Percentiles rank a stretch among this genome's conserved stretches.
Evolutionary conservation across 768 basidiomycete species (phyloP).

Genomic region (Lentinula lateritia): DNA sequence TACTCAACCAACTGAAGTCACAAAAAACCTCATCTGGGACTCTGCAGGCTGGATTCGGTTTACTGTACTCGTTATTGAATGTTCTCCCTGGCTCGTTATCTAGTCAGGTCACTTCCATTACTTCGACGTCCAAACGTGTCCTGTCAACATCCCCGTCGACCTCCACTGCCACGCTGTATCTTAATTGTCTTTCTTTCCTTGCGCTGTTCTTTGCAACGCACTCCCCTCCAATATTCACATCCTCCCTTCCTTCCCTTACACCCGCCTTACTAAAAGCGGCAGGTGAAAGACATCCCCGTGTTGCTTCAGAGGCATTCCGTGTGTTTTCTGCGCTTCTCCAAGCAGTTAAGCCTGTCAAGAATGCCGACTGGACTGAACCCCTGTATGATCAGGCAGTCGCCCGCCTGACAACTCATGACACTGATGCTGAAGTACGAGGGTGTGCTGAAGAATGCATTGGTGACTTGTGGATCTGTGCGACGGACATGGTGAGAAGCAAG

Average conservation of each 20-base stretch:
- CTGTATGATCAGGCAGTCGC: slow-evolving; percentile 72
- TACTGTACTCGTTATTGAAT: slow-evolving; percentile 69
- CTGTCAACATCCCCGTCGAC: slow-evolving; percentile 66
- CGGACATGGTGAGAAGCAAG: slow-evolving; percentile 60
- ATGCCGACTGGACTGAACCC: slow-evolving; percentile 59
- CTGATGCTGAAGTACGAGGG: slow-evolving; percentile 85
- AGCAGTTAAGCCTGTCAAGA: slow-evolving; percentile 64
- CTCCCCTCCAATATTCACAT: slow-evolving; percentile 49
- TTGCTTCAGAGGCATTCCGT: slow-evolving; percentile 84
- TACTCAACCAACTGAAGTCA: slow-evolving; percentile 81
- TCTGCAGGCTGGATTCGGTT: slow-evolving; percentile 79
- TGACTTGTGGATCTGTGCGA: slow-evolving; percentile 83
- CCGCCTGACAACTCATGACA: slow-evolving; percentile 73
- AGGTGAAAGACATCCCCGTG: slow-evolving; percentile 80
- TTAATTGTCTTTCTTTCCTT: slow-evolving; percentile 83
- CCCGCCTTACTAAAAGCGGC: slow-evolving; percentile 72
- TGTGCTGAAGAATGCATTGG: slow-evolving; percentile 81
- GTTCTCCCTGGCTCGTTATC: slow-evolving; percentile 85
- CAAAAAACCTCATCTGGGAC: slow-evolving; percentile 72
- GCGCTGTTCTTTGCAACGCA: slow-evolving; percentile 75
- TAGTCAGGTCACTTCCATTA: slow-evolving; percentile 56
- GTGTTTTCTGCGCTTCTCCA: slow-evolving; percentile 81
- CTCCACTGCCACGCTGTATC: slow-evolving; percentile 75
- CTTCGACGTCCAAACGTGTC: slow-evolving; percentile 57
- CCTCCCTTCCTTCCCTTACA: slow-evolving; percentile 61